Base-by-base conservation (phyloP, 2,329 filamentous ascomycete genomes). In the Lizonia empirigonia region DNA sequence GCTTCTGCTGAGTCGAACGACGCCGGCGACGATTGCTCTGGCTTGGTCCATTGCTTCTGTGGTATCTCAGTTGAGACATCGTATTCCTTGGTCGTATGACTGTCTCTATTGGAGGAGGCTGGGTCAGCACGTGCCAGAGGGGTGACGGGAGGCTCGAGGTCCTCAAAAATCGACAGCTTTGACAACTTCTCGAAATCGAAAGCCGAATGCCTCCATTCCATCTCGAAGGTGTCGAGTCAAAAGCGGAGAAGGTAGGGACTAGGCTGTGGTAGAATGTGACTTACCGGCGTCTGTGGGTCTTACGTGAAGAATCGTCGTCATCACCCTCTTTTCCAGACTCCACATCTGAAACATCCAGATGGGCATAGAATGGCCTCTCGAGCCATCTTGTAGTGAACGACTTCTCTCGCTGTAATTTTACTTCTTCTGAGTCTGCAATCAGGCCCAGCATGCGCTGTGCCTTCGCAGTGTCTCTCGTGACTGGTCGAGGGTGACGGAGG, bases 301-400 rank as follows among this genome's bases (percentile, higher is more conserved):
- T 48, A n/a, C 37, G 42, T 48, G 39, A 34, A 19, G 48, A 50
- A 30, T 30, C 27, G 42, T 53, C 50, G 50, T 53, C 50, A 53
- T 53, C 50, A 44, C 32, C 37, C 34, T 41, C 49, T 46, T 51
- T 50, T 44, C 30, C 37, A 46, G 35, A 49, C 48, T 60, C 57
- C 29, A 55, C 40, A 23, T 60, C 41, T 23, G 60, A 60, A 37
- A 55, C 49, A 20, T 58, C 55, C 38, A 59, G 54, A 29, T 62
- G 56, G 27, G 57, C 56, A 32, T 66, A 63, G 51, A 64, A 56
- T 23, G 63, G 63, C 15, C 59, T 58, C 53, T 66, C 63, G 20
- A 66, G 36, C 63, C 63, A 66, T 66, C 56, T 58, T 53, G 63
- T 66, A 16, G 63, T 66, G 27, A 59, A 40, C 3, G 63, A 66